These are phyloP conservation scores for Balansia obtecta DNA, from an alignment of 2,329 filamentous ascomycete genomes.

Conservation along the genomic window DNA sequence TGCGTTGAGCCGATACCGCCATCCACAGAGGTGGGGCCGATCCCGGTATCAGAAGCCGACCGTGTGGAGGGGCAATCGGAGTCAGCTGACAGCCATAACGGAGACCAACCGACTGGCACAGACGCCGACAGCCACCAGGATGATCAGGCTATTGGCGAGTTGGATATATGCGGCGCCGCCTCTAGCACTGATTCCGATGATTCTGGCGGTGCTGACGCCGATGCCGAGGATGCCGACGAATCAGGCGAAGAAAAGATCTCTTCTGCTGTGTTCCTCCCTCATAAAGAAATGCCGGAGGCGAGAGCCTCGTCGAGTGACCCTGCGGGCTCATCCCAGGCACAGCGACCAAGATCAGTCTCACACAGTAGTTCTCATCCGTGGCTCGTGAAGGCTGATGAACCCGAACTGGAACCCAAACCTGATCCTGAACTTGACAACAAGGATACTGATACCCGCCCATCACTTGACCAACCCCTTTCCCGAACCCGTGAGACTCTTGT, in stretches of 20 bases:
- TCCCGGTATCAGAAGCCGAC: conserved; percentile 13
- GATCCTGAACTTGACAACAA: conserved; percentile 15
- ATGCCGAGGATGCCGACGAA: conserved; percentile 33
- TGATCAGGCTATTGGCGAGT: conserved; percentile 16
- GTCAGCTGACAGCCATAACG: conserved; percentile 25
- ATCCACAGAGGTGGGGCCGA: conserved; percentile 14
- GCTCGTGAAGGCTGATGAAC: conserved; percentile 46
- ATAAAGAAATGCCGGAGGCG: conserved; percentile 42
- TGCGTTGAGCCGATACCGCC: conserved; percentile 10
- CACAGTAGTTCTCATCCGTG: conserved; percentile 33
- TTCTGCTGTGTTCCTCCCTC: conserved; percentile 72
- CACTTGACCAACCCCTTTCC: conserved; percentile 13
- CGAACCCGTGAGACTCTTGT: conserved; percentile 18
- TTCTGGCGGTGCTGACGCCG: conserved; percentile 7
- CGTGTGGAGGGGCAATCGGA: conserved; percentile 20
- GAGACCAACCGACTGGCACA: conserved; percentile 20
- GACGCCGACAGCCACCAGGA: background rate
- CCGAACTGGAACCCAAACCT: conserved; percentile 24
- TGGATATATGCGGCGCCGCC: background rate
- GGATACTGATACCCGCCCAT: conserved; percentile 11
- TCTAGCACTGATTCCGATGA: background rate
- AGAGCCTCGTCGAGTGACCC: conserved; percentile 19
- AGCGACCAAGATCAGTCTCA: conserved; percentile 31
- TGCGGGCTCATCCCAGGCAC: conserved; percentile 29
- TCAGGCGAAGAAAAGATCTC: conserved; percentile 78